Evolutionary conservation across 2,329 filamentous ascomycete species (phyloP).

Genomic region (Mariannaea elegans): DNA sequence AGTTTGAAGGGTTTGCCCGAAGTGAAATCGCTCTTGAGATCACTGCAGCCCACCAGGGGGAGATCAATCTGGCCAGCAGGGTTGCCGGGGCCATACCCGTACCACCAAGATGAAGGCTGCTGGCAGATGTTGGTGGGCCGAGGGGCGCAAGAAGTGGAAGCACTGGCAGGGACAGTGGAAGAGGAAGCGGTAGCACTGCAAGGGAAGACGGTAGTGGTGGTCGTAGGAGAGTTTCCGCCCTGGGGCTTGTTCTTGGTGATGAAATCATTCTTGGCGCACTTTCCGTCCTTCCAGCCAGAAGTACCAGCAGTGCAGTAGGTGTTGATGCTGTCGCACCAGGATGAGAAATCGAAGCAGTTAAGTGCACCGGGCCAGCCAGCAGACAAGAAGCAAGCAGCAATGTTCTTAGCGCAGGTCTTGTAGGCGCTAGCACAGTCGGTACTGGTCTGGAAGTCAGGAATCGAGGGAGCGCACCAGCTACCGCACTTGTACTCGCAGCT

Average conservation of each 20-base stretch:
- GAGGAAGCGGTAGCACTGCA: constrained; percentile 43
- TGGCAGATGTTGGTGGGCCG: constrained; percentile 61
- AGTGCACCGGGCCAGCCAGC: constrained; percentile 60
- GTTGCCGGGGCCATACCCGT: constrained; percentile 73
- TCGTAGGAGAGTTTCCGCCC: constrained; percentile 45
- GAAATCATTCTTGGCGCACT: constrained; percentile 55
- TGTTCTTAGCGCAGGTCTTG: constrained; percentile 57
- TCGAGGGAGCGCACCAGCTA: constrained; percentile 60
- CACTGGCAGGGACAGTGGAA: constrained; percentile 43
- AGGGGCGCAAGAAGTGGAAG: constrained; percentile 51
- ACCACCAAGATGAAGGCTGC: constrained; percentile 63
- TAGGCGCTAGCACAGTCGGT: constrained; percentile 52
- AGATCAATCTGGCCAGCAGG: constrained; percentile 62
- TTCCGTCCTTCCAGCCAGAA: constrained; percentile 43
- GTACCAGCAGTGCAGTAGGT: constrained; percentile 50
- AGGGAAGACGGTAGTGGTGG: constrained; percentile 47
- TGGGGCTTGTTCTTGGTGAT: constrained; percentile 52
- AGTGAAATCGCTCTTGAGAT: constrained; percentile 53
- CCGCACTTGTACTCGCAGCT: constrained; percentile 65
- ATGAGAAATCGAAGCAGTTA: constrained; percentile 59
- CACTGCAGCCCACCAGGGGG: constrained; percentile 65
- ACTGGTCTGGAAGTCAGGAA: constrained; percentile 58
- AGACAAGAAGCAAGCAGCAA: constrained; percentile 59
- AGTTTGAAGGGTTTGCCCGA: constrained; percentile 59
- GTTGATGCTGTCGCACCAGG: constrained; percentile 59